Evolutionary conservation across 768 basidiomycete genomes (phyloP), one percentile per base, ranked within the genome.

Genomic region (Russula vinacea): DNA sequence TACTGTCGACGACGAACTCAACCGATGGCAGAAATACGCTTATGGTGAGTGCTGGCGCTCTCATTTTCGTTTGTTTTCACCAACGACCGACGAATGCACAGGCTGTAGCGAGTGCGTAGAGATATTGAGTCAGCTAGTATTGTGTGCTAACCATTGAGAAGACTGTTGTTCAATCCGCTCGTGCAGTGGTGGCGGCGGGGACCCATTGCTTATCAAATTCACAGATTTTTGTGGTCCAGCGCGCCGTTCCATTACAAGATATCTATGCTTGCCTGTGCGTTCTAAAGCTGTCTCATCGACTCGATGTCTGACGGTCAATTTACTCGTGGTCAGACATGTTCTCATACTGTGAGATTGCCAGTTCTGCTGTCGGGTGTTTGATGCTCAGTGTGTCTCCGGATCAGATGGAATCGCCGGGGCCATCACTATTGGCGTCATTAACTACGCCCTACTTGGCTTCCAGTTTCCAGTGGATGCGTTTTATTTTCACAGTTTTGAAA

Each of bases 1-100:
- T 19, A 94, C 94, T 0, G 85, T 86, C 53, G 92, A 93, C 62
- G 94, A 96, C 70, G 94, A 96, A 74, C 77, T 95, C 16, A 94
- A 94, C 71, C 77, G 94, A 6, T 96, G 94, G 94, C 90, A 94
- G 68, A 96, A 94, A 74, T 92, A 90, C 69, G 81, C 88, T 0
- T 91, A 88, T 74, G 89, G 87, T 82, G 63, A 57, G 79, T 74
- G 1, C 19, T 11, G 54, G 51, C 53, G 51, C 58, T 51, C 17
- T 56, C 22, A 59, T 22, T 37, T 49, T 64, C 14, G 6, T 19
- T 26, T n/a, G 7, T 19, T 49, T 51, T 14, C n/a, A 40, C 40
- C 17, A 52, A 58, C 60, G 40, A 62, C 37, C 64, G 8, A 47
- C 57, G 32, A 37, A 24, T 32, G 13, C 45, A 10, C 29, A 84